Evolutionary conservation across 176 grass and related monocot species (phyloP), one percentile per base, ranked within the genome.

Genomic region (Oryza nivara): DNA sequence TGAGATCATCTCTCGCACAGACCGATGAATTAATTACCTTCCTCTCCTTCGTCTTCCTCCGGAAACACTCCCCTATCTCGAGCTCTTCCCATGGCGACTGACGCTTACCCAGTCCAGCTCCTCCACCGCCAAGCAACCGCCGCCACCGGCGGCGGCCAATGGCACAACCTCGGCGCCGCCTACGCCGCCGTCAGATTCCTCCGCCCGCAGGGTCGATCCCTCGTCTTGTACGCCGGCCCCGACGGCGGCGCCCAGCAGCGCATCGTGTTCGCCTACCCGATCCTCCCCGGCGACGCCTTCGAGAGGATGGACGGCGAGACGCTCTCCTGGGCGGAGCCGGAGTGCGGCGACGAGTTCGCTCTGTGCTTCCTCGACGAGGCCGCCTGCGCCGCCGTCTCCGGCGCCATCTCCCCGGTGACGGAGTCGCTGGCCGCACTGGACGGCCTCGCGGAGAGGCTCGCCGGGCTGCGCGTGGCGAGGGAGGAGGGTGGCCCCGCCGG

Each of bases 251-350:
- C 15, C 30, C 84, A n/a, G 48, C 79, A 19, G 65, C 85, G 67
- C 30, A 72, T 88, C 80, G 44, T 88, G 30, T 52, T 88, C 43
- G 80, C 68, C 15, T 86, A 86, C 77, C 69, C 84, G 34, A 80
- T 86, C 80, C 86, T 88, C 68, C 56, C 74, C 16, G 58, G 71
- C 64, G 87, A 81, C 76, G 71, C 51, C 49, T 85, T 89, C 77
- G 51, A 75, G 65, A 40, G 77, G 77, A 30, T 89, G 49, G 76
- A 85, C 20, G 65, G 82, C 13, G 12, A 64, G 49, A 85, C 64
- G 20, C 64, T 89, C 63, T 30, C n/a, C 49, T 89, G 87, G 87
- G 51, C 70, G 65, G 87, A 80, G 4, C 64, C 76, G 10, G 80
- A 40, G 28, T 78, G 73, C 26, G 67, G 74, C 20, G 44, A 64